Base-by-base conservation (phyloP, 495 filamentous ascomycete genomes). In the Xylaria curta region DNA sequence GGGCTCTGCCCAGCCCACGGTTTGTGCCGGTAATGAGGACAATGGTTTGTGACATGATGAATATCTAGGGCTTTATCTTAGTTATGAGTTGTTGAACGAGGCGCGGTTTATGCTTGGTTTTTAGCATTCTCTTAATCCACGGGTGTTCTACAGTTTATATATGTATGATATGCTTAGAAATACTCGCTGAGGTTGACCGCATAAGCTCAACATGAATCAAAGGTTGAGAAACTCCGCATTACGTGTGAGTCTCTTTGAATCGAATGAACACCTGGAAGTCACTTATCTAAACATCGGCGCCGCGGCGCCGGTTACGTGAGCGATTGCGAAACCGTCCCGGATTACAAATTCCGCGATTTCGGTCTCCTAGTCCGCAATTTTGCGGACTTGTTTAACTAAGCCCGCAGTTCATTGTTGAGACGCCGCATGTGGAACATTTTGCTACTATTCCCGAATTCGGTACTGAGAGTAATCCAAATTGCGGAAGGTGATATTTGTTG, bases 1-100 rank as follows among this genome's bases (percentile, higher is more conserved):
- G 71, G 19, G 73, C 78, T 31, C 67, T 68, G 46, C 81, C 80
- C 15, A 83, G 42, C 21, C 81, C 81, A 6, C 80, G 78, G 64
- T 71, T 74, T 3, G 78, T 75, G 49, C 80, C 80, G 0, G 79
- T 77, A 63, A 82, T 79, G n/a, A 82, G 49, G 47, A 82, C 61
- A 9, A 67, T 44, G 24, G 66, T 78, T 49, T 69, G 72, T 9
- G 77, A 12, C 77, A 79, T 79, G 47, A 42, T 64, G 24, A 38
- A 44, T 44, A 42, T 38, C 9, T 13, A 15, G 66, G 9, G 15
- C 1, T 60, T 60, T n/a, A 36, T 33, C 0, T 19, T 60, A 2
- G 3, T 8, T 42, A 21, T 40, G 8, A 63, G 1, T 28, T 44
- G 21, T 63, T 19, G 17, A 38, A 21, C 10, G 26, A 36, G 26